Evolutionary conservation across 2,329 filamentous ascomycete species (phyloP).

Genomic region (Xylariaceae sp.): DNA sequence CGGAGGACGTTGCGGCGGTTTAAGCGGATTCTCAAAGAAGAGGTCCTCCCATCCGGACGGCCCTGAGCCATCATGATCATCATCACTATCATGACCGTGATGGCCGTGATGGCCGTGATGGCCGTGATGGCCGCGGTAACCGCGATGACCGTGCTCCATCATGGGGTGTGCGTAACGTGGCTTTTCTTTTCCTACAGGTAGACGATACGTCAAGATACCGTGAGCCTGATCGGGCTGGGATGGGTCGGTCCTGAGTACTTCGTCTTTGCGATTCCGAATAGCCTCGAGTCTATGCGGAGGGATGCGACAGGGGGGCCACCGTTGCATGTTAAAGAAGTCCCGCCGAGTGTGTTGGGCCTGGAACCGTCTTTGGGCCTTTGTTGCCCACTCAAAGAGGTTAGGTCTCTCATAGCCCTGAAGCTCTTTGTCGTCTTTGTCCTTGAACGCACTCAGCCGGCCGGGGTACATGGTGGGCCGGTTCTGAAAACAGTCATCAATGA

Average conservation of each 20-base stretch:
- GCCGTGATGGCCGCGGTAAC: background rate
- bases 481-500: conserved; percentile 43
- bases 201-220: conserved; percentile 26
- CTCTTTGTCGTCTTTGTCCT: conserved; percentile 20
- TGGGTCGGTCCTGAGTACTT: conserved; percentile 31
- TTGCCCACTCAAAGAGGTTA: conserved; percentile 34
- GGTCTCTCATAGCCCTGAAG: conserved; percentile 25
- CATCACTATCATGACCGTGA: no score
- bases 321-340: conserved; percentile 43
- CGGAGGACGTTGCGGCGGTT: no score
- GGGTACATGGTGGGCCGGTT: conserved; percentile 44
- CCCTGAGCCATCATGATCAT: no score
- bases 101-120: background rate
- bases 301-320: conserved; percentile 46
- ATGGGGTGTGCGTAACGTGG: conserved; percentile 10
- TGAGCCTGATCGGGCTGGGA: conserved; percentile 26
- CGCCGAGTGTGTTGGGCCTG: conserved; percentile 31
- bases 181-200: conserved; percentile 16
- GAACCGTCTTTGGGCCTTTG: conserved; percentile 28
- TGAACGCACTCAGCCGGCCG: conserved; percentile 29
- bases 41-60: no score
- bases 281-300: conserved; percentile 27
- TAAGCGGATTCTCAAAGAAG: no score
- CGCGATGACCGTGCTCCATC: conserved; percentile 6
- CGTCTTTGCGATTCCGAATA: conserved; percentile 32